A percentile compares a stretch with the other conserved stretches of the same genome.
Conservation (phyloP, 345 rosid species). For the Corymbia maculata region DNA sequence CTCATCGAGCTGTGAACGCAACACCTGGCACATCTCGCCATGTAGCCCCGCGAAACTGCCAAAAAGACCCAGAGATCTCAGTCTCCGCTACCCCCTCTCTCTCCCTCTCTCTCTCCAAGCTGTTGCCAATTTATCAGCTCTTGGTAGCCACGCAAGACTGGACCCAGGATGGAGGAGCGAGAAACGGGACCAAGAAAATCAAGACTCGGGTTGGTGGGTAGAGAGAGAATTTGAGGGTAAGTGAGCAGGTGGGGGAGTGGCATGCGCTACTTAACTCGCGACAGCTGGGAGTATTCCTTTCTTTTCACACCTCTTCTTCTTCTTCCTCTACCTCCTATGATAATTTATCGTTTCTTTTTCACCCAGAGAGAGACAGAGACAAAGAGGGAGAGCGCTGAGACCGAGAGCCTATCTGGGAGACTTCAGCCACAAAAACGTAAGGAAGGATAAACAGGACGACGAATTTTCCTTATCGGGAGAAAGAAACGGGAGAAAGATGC, state of each 20-base stretch:
- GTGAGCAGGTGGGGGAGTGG: background rate
- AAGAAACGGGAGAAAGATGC: background rate
- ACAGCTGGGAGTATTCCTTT: background rate
- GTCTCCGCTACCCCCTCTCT: background rate
- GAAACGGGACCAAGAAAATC: background rate
- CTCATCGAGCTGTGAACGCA: conserved; percentile 18
- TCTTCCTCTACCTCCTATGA: background rate
- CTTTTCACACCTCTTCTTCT: background rate
- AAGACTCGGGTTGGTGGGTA: background rate
- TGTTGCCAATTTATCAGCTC: background rate
- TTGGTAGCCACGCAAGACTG: background rate
- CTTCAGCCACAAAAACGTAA: too few species aligned
- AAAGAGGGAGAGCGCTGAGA: background rate
- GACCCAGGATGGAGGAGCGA: background rate
- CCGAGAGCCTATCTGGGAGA: background rate
- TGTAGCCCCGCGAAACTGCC: background rate
- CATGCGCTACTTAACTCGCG: background rate
- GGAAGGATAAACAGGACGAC: fast-evolving
- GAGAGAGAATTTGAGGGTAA: background rate
- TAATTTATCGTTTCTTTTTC: background rate
- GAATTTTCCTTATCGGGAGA: background rate
- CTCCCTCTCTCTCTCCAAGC: background rate
- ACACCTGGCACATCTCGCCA: conserved; percentile 33
- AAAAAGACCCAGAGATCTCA: too few species aligned
- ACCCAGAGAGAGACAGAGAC: background rate